Conservation (phyloP, 495 filamentous ascomycete species). For the Neurospora sublineolata region DNA sequence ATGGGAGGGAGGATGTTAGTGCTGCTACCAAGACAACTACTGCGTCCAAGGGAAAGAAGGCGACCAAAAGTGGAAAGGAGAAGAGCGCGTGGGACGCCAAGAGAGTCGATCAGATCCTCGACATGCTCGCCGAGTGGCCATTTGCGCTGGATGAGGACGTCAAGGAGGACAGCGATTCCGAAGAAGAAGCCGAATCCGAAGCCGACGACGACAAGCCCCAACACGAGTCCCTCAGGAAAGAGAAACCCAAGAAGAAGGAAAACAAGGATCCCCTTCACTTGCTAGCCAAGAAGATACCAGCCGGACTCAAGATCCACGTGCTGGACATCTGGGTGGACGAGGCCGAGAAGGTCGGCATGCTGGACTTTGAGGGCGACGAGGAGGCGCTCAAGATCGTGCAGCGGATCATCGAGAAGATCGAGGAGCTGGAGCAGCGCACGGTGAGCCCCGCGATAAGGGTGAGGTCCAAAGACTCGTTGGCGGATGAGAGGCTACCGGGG, state of each 20-base stretch:
- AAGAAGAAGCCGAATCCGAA: not conserved
- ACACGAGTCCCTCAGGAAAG: not conserved
- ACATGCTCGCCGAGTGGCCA: slow-evolving; percentile 32
- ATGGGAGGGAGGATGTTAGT: slow-evolving; percentile 51
- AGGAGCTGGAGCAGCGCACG: slow-evolving; percentile 35
- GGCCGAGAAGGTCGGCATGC: slow-evolving; percentile 53
- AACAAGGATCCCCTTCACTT: not conserved
- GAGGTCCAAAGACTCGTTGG: slow-evolving; percentile 59
- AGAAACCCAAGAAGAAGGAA: not conserved
- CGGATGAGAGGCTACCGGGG: slow-evolving; percentile 59
- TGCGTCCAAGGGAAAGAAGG: slow-evolving; percentile 22
- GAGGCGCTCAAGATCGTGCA: slow-evolving; percentile 23
- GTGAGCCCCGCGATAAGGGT: slow-evolving; percentile 60
- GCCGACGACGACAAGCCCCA: not conserved
- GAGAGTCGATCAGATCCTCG: slow-evolving; percentile 26
- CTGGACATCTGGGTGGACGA: slow-evolving; percentile 88
- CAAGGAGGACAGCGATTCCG: slow-evolving; percentile 9
- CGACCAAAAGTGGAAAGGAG: slow-evolving; percentile 4
- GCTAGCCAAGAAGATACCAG: slow-evolving; percentile 43
- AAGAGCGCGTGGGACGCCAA: slow-evolving; percentile 19
- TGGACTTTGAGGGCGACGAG: slow-evolving; percentile 31
- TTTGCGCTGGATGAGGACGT: slow-evolving; percentile 30
- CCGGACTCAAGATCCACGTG: slow-evolving; percentile 78
- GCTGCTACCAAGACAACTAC: slow-evolving; percentile 52
- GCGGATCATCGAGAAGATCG: slow-evolving; percentile 25